phyloP scores from a whole-genome alignment of 352 stramenopile species.

The Phytophthora syringae region DNA sequence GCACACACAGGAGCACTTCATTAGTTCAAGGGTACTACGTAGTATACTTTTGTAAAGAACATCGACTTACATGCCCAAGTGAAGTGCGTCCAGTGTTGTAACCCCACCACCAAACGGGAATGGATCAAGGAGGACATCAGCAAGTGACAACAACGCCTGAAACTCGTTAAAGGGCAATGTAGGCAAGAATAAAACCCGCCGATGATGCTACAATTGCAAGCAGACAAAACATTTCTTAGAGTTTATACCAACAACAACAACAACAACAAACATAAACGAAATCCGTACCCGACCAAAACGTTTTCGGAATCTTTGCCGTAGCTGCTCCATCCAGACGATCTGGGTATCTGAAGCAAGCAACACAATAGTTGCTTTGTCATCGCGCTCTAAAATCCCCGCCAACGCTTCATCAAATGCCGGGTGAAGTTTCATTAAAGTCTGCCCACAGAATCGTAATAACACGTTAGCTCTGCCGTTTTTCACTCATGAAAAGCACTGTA shows the following conservation, averaged over 20 bases:
- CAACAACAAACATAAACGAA: not conserved
- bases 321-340: slow-evolving; percentile 58
- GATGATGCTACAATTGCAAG: slow-evolving; percentile 22
- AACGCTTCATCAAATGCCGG: slow-evolving; percentile 58
- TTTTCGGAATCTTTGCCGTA: slow-evolving; percentile 47
- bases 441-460: no score
- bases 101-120: slow-evolving; percentile 89
- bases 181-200: slow-evolving; percentile 63
- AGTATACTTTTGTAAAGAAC: not conserved
- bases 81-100: slow-evolving; percentile 82
- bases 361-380: slow-evolving; percentile 48
- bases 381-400: slow-evolving; percentile 40
- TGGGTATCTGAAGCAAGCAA: slow-evolving; percentile 57
- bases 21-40: not conserved
- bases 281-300: slow-evolving; percentile 40
- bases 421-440: slow-evolving; percentile 80
- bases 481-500: not conserved
- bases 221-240: not conserved
- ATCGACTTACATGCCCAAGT: slow-evolving; percentile 70
- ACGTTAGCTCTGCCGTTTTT: no score
- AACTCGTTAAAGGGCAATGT: slow-evolving; percentile 67
- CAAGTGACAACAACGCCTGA: slow-evolving; percentile 52
- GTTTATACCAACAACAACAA: no score
- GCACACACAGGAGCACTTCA: not conserved
- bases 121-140: slow-evolving; percentile 82